Evolutionary conservation across 2,329 filamentous ascomycete genomes (phyloP).

Genomic region (Acarospora socialis): DNA sequence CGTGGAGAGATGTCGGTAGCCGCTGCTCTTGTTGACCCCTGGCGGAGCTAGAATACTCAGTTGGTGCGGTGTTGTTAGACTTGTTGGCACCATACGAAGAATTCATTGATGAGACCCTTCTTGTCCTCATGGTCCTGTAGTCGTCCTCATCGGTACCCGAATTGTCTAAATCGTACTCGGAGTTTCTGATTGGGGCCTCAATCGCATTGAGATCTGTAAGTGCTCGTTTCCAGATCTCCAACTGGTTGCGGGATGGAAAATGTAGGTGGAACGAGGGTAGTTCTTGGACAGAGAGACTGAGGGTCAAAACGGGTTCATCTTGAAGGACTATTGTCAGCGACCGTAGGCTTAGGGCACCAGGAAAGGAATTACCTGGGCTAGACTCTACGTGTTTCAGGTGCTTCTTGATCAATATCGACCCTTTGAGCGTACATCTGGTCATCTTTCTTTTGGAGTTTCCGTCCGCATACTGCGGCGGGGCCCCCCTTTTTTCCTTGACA

Average conservation of each 20-base stretch:
- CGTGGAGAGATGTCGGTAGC: constrained; percentile 50
- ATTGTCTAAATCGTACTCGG: constrained; percentile 66
- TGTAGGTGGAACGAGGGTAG: constrained; percentile 87
- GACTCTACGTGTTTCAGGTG: constrained; percentile 83
- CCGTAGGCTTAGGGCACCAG: neutral
- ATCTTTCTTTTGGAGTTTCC: constrained; percentile 43
- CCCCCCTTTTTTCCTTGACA: constrained; percentile 85
- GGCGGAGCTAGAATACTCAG: constrained; percentile 72
- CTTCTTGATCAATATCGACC: constrained; percentile 95
- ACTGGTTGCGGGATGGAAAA: constrained; percentile 68
- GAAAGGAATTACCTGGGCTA: constrained; percentile 27
- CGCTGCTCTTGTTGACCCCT: constrained; percentile 22
- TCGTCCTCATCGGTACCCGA: constrained; percentile 86
- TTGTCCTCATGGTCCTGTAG: constrained; percentile 45
- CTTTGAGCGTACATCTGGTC: constrained; percentile 78
- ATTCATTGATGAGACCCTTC: constrained; percentile 66
- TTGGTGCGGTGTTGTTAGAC: constrained; percentile 76
- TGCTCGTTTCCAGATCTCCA: constrained; percentile 83
- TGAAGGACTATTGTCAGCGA: constrained; percentile 1
- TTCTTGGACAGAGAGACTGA: constrained; percentile 82
- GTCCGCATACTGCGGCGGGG: constrained; percentile 52
- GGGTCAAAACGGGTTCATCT: constrained; percentile 73
- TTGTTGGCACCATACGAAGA: constrained; percentile 70
- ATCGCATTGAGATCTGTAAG: constrained; percentile 68
- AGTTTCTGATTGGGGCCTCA: constrained; percentile 46